These are phyloP conservation scores for Arachis monticola DNA, from an alignment of 331 rosid genomes.

Conservation along the genomic window DNA sequence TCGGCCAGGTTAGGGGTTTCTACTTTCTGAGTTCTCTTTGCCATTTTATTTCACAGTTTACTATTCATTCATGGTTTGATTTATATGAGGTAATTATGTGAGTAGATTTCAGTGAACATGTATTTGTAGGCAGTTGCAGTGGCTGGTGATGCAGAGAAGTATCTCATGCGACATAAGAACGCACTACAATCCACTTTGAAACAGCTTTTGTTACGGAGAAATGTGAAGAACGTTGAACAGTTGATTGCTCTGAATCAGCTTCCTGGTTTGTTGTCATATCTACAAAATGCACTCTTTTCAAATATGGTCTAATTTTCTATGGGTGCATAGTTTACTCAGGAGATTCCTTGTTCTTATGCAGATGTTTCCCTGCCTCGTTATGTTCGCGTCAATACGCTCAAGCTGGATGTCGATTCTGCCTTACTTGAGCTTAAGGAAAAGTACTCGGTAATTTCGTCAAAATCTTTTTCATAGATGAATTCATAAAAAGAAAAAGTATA, in stretches of 20 bases:
- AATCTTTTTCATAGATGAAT: conserved; percentile 7
- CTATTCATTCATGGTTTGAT: neutral
- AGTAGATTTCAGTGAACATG: conserved; percentile 18
- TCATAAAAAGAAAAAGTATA: no score
- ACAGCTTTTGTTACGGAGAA: conserved; percentile 53
- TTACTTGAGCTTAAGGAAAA: conserved; percentile 58
- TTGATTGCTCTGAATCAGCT: conserved; percentile 55
- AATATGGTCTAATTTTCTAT: neutral
- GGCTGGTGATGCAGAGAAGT: conserved; percentile 82
- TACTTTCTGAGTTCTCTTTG: neutral
- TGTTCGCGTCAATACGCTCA: conserved; percentile 88
- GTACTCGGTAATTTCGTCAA: conserved; percentile 51
- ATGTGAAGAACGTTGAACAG: conserved; percentile 62
- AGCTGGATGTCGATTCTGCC: conserved; percentile 72
- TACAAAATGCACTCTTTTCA: neutral
- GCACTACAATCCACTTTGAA: conserved; percentile 60
- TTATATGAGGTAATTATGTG: neutral
- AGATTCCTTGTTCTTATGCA: conserved; percentile 45
- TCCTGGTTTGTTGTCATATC: conserved; percentile 59
- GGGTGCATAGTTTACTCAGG: no score
- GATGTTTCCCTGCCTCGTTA: conserved; percentile 70
- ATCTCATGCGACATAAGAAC: conserved; percentile 58
- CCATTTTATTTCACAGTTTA: neutral
- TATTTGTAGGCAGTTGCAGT: conserved; percentile 56
- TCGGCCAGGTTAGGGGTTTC: conserved; percentile 64